Conservation (phyloP, 108 stramenopile species). For the Fistulifera pelliculosa region DNA sequence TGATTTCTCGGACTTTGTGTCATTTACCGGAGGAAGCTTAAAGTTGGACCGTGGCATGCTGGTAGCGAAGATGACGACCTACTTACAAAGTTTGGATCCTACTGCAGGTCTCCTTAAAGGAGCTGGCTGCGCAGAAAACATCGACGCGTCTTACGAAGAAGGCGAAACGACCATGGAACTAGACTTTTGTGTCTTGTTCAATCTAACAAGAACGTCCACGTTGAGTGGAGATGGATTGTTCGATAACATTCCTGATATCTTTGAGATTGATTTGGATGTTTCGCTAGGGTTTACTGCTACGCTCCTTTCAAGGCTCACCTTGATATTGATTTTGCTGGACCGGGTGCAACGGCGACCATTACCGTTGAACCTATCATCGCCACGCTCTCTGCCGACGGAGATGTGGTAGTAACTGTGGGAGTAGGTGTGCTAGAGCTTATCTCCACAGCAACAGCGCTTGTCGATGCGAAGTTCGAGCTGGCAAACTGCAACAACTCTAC, state of each 20-base stretch:
- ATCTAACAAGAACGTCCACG: background rate
- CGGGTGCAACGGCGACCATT: background rate
- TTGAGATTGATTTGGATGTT: background rate
- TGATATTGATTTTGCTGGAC: background rate
- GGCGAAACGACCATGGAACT: background rate
- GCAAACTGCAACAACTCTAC: background rate
- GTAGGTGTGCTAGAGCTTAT: background rate
- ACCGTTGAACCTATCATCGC: background rate
- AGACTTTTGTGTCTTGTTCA: background rate
- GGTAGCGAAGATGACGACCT: background rate
- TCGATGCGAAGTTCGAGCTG: background rate
- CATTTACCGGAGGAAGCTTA: too few species aligned
- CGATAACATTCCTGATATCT: background rate
- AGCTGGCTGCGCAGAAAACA: background rate
- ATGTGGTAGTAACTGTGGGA: background rate
- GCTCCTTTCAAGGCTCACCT: background rate
- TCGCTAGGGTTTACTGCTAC: background rate
- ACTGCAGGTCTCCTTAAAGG: background rate
- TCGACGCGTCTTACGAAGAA: background rate
- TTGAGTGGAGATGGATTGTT: background rate
- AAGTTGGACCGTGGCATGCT: background rate
- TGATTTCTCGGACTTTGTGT: background rate
- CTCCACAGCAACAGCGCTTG: background rate
- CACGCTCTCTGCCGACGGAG: background rate
- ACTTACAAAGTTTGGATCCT: background rate